These are phyloP conservation scores for Fusarium coicis DNA, from an alignment of 2,329 filamentous ascomycete species.

Conservation along the genomic window DNA sequence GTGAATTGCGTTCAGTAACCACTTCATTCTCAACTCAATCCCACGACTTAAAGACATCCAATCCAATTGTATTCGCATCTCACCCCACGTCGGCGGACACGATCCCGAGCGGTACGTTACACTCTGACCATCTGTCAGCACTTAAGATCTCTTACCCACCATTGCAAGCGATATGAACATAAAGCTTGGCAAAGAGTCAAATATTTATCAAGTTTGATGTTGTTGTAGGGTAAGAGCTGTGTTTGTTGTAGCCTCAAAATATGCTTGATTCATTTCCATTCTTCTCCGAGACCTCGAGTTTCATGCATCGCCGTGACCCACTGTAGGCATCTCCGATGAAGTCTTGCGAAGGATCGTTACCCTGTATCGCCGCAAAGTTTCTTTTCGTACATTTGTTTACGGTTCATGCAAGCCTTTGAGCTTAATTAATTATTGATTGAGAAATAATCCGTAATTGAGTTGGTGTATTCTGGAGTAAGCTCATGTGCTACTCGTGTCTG, in stretches of 20 bases:
- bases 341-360: not conserved
- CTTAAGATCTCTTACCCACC: not conserved
- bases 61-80: not conserved
- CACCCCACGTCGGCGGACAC: not conserved
- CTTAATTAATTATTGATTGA: not conserved
- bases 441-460: not conserved
- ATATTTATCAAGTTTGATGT: not conserved
- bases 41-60: not conserved
- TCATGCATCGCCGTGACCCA: not conserved
- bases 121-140: slow-evolving; percentile 21
- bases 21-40: not conserved
- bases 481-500: not conserved
- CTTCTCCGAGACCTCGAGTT: not conserved
- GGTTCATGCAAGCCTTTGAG: not conserved
- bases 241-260: not conserved
- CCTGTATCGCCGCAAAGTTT: not conserved
- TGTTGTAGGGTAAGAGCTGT: not conserved
- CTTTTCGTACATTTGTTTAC: not conserved
- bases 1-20: not conserved
- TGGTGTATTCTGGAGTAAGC: no score
- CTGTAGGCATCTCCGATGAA: not conserved
- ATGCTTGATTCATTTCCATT: slow-evolving; percentile 13
- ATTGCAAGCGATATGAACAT: not conserved
- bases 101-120: not conserved
- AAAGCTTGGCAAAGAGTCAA: not conserved